phyloP scores from a whole-genome alignment of 1,284 basidiomycete genomes.

The Leccinum subrobustum region DNA sequence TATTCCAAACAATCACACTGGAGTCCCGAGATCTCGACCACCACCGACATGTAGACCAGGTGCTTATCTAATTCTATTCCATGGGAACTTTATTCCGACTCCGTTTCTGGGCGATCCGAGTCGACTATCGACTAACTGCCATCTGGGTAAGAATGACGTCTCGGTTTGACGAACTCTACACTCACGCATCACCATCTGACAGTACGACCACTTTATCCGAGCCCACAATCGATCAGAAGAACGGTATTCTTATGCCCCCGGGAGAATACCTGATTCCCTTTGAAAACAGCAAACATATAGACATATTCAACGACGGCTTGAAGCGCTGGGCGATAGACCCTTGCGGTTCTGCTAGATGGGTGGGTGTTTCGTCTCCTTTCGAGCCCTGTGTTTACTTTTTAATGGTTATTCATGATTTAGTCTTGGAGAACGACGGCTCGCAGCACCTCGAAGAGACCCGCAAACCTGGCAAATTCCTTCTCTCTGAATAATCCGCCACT shows the following conservation, averaged over 20 bases:
- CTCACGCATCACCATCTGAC: too few relatives aligned
- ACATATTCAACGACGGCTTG: conserved; percentile 1
- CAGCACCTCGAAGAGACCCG: conserved; percentile 2
- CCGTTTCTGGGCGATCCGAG: too few relatives aligned
- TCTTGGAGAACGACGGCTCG: conserved; percentile 15
- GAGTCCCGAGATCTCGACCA: too few relatives aligned
- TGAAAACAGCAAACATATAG: neutral
- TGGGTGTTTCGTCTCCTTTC: neutral
- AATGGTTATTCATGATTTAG: neutral
- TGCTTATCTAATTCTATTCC: too few relatives aligned
- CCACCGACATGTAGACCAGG: too few relatives aligned
- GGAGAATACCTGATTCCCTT: conserved; percentile 14
- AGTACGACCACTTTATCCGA: too few relatives aligned
- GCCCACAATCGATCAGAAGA: too few relatives aligned
- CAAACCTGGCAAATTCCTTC: neutral
- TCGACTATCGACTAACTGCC: too few relatives aligned
- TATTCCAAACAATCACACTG: too few relatives aligned
- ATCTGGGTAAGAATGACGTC: conserved; percentile 18
- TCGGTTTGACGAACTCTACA: neutral
- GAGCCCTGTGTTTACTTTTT: conserved; percentile 2
- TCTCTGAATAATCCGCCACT: neutral
- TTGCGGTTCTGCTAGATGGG: neutral
- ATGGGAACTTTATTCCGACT: too few relatives aligned
- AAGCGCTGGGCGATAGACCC: conserved; percentile 11
- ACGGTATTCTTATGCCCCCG: conserved; percentile 4